Evolutionary conservation across 176 grass and related monocot species (phyloP), one percentile per base, ranked within the genome.

Genomic region (Carex scoparia): DNA sequence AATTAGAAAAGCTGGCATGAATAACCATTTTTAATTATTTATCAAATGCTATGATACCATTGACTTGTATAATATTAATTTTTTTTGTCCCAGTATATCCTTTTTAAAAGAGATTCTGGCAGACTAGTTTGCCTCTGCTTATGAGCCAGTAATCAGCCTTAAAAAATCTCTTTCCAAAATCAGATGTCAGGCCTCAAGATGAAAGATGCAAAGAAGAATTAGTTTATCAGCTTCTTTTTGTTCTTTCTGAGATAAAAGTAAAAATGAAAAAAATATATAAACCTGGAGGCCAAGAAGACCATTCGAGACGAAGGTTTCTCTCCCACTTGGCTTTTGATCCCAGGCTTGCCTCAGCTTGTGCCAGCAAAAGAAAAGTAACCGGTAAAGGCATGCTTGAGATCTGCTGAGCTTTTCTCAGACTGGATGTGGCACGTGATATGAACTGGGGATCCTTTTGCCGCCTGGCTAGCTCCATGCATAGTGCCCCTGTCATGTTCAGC

Each of bases 291-390:
- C 95, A 98, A 14, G 93, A 86, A 33, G 90, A 93, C 92, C 92
- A 98, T 88, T 98, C 95, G 13, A 90, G 79, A 27, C 91, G 89
- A 84, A 98, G 88, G 80, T 98, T 94, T 80, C 81, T 91, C 86
- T 93, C 95, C 95, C 95, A 98, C 80, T 98, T 98, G 60, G 91
- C 1, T 79, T 90, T 93, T 48, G 95, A 89, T 64, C 91, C 95
- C 49, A 98, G 91, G 83, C 95, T 98, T 19, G 89, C 95, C 75
- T 98, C 95, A 73, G 93, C 91, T 90, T 94, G 91, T 78, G 95
- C 95, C 69, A 98, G 87, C 85, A 95, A 87, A 72, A 94, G 83
- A 1, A 93, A 98, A 57, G 88, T 77, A 53, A 95, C 64, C 53
- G 95, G 95, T 12, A 95, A 86, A 13, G 77, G 61, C 81, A 71